Percentiles rank a stretch among this genome's conserved stretches.
These are phyloP conservation scores for Anethum foeniculum DNA, from an alignment of 140 eudicot species.

Conservation along the genomic window DNA sequence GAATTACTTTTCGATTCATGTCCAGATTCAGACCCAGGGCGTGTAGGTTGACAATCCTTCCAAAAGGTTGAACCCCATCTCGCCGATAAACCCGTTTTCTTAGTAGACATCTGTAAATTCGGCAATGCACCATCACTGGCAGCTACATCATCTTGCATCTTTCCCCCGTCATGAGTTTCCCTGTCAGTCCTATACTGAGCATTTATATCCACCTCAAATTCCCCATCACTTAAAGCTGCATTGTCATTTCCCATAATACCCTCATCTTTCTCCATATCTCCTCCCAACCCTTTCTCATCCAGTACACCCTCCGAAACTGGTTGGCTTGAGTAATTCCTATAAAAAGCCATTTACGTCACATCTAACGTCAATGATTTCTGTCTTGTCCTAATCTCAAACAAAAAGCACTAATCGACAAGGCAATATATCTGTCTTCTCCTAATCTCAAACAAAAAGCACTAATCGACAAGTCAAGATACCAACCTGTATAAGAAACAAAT, in stretches of 20 bases:
- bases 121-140: conserved; percentile 27
- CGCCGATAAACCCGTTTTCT: conserved; percentile 31
- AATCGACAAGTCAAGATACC: not conserved
- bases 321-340: conserved; percentile 47
- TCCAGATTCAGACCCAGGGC: conserved; percentile 51
- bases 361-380: not conserved
- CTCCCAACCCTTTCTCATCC: conserved; percentile 39
- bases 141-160: conserved; percentile 23
- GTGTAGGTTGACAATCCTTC: conserved; percentile 65
- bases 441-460: not conserved
- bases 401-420: not conserved
- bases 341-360: conserved; percentile 43
- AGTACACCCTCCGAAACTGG: conserved; percentile 41
- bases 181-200: conserved; percentile 24
- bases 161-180: conserved; percentile 18
- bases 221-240: conserved; percentile 30
- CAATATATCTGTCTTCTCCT: not conserved
- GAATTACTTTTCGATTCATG: conserved; percentile 80
- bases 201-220: conserved; percentile 28
- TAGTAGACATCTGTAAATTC: conserved; percentile 28
- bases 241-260: conserved; percentile 23
- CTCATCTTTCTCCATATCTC: conserved; percentile 17
- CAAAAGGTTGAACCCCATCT: conserved; percentile 86
- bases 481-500: not conserved
- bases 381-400: not conserved